Conservation (phyloP, 352 stramenopile species). For the Phytopythium boreale region DNA sequence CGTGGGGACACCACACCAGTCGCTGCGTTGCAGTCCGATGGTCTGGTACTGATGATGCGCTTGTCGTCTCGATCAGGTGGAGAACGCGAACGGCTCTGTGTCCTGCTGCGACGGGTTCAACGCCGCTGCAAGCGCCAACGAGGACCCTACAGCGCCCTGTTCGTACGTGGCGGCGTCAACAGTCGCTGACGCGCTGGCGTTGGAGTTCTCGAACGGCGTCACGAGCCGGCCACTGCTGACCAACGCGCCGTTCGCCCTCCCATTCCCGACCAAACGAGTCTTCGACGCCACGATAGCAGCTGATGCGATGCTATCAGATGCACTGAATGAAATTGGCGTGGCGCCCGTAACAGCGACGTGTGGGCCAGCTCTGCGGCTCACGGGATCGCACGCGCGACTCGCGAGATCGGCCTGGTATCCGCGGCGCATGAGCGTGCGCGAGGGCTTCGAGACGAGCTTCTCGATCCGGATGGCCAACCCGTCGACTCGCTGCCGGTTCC, state of each 20-base stretch:
- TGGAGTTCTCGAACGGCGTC: conserved; percentile 29
- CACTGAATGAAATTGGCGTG: conserved; percentile 5
- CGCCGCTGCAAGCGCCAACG: not conserved
- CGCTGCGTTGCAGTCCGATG: not conserved
- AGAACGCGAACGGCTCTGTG: conserved; percentile 89
- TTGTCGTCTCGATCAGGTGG: conserved; percentile 40
- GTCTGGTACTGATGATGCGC: not conserved
- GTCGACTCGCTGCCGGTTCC: conserved; percentile 76
- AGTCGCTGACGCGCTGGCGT: not conserved
- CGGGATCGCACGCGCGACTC: conserved; percentile 61
- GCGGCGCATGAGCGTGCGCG: conserved; percentile 80
- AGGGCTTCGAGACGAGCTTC: conserved; percentile 91
- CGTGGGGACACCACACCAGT: not conserved
- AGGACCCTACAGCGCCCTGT: not conserved
- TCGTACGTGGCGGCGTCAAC: conserved; percentile 6
- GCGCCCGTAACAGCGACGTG: conserved; percentile 46
- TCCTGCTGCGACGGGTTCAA: conserved; percentile 85
- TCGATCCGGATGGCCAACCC: conserved; percentile 82
- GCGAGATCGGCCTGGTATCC: conserved; percentile 90
- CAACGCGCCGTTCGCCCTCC: conserved; percentile 35
- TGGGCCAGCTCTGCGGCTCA: conserved; percentile 77
- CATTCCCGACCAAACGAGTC: conserved; percentile 46
- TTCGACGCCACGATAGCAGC: conserved; percentile 17
- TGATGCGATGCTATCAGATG: not conserved
- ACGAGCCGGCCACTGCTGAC: conserved; percentile 35